These are phyloP conservation scores for Tulasnella sp. DNA, from an alignment of 768 basidiomycete genomes.

Conservation along the genomic window DNA sequence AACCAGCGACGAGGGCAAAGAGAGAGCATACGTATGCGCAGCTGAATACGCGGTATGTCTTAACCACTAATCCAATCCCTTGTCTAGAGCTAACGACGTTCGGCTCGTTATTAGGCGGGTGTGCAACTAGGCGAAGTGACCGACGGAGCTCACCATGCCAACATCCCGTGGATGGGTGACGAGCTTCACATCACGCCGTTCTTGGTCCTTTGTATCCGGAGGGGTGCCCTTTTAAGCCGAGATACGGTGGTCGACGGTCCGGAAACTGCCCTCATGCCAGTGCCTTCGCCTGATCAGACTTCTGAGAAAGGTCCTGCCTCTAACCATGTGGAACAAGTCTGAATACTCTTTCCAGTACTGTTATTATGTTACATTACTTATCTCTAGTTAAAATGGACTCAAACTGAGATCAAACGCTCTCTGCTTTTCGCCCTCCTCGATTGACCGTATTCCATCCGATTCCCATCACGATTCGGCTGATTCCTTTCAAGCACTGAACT, in stretches of 20 bases:
- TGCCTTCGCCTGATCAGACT: neutral
- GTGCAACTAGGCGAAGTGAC: slow-evolving; percentile 6
- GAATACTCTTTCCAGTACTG: neutral
- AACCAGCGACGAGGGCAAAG: neutral
- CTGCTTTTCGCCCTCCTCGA: too few relatives aligned
- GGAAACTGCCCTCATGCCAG: neutral
- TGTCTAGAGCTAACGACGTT: neutral
- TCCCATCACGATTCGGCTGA: too few relatives aligned
- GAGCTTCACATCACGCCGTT: slow-evolving; percentile 7
- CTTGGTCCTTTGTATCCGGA: neutral
- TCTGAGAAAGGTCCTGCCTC: neutral
- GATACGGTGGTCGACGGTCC: neutral
- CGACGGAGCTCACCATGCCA: neutral
- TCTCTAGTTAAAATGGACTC: too few relatives aligned
- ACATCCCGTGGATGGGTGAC: neutral
- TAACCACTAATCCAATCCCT: neutral
- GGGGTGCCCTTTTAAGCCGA: neutral
- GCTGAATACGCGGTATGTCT: neutral
- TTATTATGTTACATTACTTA: too few relatives aligned
- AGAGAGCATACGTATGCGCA: neutral
- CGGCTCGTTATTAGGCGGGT: neutral
- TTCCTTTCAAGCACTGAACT: too few relatives aligned
- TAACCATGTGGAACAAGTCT: neutral
- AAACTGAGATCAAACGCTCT: too few relatives aligned
- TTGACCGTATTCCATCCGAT: too few relatives aligned